phyloP scores from a whole-genome alignment of 257 asterid genomes.

The Primulina eburnea region DNA sequence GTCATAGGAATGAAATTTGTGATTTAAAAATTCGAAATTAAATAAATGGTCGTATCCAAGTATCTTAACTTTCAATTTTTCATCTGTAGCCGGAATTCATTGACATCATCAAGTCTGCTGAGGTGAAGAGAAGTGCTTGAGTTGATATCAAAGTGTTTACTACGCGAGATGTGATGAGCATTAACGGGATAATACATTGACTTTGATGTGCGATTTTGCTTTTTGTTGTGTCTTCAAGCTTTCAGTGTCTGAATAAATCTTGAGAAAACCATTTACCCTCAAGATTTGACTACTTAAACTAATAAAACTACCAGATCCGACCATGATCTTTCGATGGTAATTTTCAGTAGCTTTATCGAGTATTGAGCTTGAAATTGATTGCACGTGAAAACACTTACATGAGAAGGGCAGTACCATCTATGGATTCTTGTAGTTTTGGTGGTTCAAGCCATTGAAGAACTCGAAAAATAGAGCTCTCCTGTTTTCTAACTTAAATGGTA shows the following conservation, averaged over 20 bases:
- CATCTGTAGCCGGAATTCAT: conserved; percentile 71
- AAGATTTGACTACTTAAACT: too few relatives aligned
- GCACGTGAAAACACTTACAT: too few relatives aligned
- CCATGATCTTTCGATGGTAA: too few relatives aligned
- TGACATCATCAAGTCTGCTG: conserved; percentile 85
- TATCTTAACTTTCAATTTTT: conserved; percentile 9
- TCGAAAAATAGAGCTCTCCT: too few relatives aligned
- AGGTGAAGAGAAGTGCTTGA: conserved; percentile 68
- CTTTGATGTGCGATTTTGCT: conserved; percentile 22
- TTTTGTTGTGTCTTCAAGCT: conserved; percentile 28
- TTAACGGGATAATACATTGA: conserved; percentile 19
- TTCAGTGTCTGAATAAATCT: conserved; percentile 33
- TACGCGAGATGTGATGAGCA: not conserved
- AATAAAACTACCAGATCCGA: too few relatives aligned
- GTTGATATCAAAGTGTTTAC: not conserved
- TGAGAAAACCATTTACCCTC: not conserved
- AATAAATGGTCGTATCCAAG: not conserved
- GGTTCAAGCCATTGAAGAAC: too few relatives aligned
- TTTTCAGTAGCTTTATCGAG: too few relatives aligned
- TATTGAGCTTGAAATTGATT: too few relatives aligned
- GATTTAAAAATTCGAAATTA: not conserved
- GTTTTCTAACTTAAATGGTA: too few relatives aligned
- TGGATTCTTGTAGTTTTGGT: too few relatives aligned
- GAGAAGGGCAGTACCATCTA: too few relatives aligned
- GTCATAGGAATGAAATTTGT: not conserved